These are phyloP conservation scores for Trichophyton verrucosum DNA, from an alignment of 2,329 filamentous ascomycete species.

Conservation along the genomic window DNA sequence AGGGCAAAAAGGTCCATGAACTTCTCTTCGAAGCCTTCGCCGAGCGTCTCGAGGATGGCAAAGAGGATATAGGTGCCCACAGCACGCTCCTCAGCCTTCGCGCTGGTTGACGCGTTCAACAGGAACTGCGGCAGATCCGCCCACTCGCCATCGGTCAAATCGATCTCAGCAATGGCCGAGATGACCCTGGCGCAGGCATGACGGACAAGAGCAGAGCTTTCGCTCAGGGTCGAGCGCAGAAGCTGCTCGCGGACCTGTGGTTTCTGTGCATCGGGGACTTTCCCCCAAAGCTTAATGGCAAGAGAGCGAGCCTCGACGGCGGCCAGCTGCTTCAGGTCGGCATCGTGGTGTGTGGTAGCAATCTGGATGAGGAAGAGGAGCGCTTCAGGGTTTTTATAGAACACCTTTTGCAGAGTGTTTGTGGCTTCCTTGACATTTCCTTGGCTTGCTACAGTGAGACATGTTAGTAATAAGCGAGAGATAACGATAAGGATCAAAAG, in stretches of 20 bases:
- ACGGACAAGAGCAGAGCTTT: constrained; percentile 62
- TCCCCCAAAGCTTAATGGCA: constrained; percentile 73
- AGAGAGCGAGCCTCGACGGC: constrained; percentile 80
- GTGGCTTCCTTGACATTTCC: constrained; percentile 83
- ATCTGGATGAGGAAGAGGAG: constrained; percentile 80
- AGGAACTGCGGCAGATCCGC: constrained; percentile 66
- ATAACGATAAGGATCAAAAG: constrained; percentile 5
- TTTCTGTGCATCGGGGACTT: constrained; percentile 63
- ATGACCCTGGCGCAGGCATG: constrained; percentile 83
- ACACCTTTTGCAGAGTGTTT: constrained; percentile 79
- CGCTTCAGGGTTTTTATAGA: constrained; percentile 74
- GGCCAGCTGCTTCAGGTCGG: constrained; percentile 72
- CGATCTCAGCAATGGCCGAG: constrained; percentile 70
- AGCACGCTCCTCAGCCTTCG: constrained; percentile 66
- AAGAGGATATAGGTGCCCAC: constrained; percentile 89
- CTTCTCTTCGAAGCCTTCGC: constrained; percentile 71
- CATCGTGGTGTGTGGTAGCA: constrained; percentile 60
- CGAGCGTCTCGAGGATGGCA: constrained; percentile 78
- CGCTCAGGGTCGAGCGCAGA: constrained; percentile 69
- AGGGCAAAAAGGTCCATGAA: constrained; percentile 66
- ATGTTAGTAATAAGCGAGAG: constrained; percentile 7
- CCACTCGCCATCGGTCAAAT: constrained; percentile 81
- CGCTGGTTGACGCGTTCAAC: constrained; percentile 63
- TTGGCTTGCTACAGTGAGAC: constrained; percentile 57
- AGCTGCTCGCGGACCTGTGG: constrained; percentile 67